These are phyloP conservation scores for Solanum sitiens DNA, from an alignment of 257 asterid species.

Conservation along the genomic window DNA sequence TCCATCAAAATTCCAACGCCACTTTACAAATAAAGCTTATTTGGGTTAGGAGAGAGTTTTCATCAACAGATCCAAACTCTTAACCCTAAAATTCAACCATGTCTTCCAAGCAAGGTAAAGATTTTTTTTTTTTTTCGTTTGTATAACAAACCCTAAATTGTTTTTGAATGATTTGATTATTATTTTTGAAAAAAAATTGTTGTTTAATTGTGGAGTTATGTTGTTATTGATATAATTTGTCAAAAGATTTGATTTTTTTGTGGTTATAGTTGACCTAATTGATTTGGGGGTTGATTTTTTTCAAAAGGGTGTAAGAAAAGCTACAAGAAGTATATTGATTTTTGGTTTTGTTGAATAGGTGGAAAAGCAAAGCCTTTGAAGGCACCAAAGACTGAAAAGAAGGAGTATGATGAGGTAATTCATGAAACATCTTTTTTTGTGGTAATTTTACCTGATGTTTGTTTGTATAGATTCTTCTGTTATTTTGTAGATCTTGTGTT, in stretches of 20 bases:
- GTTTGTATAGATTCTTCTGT: neutral
- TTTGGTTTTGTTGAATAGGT: neutral
- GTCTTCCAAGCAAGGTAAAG: neutral
- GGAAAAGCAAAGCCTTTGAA: slow-evolving; percentile 3
- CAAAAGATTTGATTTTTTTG: neutral
- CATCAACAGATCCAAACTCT: neutral
- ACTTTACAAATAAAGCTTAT: neutral
- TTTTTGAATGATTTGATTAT: neutral
- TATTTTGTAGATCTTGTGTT: neutral
- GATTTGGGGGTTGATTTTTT: neutral
- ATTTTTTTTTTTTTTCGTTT: neutral
- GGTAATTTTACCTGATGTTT: neutral
- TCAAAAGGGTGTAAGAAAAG: neutral
- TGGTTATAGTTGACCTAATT: neutral
- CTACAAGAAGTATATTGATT: neutral
- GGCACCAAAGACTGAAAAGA: neutral
- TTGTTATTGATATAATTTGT: neutral
- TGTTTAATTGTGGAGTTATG: neutral
- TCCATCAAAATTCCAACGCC: neutral
- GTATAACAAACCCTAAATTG: neutral
- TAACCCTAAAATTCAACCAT: neutral
- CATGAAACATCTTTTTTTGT: neutral
- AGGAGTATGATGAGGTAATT: neutral
- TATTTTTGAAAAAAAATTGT: neutral
- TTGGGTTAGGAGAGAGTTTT: neutral